phyloP scores from a whole-genome alignment of 2,329 filamentous ascomycete genomes.

The Pochonia chlamydosporia region DNA sequence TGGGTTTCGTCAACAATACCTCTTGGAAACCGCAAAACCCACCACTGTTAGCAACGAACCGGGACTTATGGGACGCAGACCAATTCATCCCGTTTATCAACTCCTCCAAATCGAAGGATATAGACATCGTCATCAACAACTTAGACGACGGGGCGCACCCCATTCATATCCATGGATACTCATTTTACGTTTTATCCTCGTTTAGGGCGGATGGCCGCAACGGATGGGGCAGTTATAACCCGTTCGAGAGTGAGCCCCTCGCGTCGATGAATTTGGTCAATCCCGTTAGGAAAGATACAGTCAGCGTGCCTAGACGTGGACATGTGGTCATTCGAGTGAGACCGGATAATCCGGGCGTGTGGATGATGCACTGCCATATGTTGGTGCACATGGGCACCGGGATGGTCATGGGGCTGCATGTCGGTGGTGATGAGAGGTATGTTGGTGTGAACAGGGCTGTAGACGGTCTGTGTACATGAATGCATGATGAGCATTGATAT shows the following conservation, averaged over 20 bases:
- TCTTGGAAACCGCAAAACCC: conserved; percentile 16
- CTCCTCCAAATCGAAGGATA: conserved; percentile 8
- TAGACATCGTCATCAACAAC: conserved; percentile 26
- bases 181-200: conserved; percentile 37
- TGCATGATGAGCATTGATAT: no score
- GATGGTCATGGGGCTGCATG: conserved; percentile 20
- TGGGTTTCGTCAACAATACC: conserved; percentile 21
- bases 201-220: conserved; percentile 12
- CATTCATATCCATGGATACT: conserved; percentile 51
- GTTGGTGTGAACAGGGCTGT: background rate
- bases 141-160: conserved; percentile 26
- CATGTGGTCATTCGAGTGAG: conserved; percentile 17
- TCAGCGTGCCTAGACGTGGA: conserved; percentile 29
- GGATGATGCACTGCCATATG: conserved; percentile 25
- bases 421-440: conserved; percentile 9
- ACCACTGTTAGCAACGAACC: conserved; percentile 2
- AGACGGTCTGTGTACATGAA: background rate
- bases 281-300: conserved; percentile 28
- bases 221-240: conserved; percentile 21
- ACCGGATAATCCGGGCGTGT: conserved; percentile 19
- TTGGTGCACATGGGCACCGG: conserved; percentile 19
- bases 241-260: conserved; percentile 10
- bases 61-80: conserved; percentile 15
- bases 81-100: conserved; percentile 16
- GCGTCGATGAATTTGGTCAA: conserved; percentile 11